Conservation (phyloP, 176 grass and related monocot species). For the Avena eriantha region DNA sequence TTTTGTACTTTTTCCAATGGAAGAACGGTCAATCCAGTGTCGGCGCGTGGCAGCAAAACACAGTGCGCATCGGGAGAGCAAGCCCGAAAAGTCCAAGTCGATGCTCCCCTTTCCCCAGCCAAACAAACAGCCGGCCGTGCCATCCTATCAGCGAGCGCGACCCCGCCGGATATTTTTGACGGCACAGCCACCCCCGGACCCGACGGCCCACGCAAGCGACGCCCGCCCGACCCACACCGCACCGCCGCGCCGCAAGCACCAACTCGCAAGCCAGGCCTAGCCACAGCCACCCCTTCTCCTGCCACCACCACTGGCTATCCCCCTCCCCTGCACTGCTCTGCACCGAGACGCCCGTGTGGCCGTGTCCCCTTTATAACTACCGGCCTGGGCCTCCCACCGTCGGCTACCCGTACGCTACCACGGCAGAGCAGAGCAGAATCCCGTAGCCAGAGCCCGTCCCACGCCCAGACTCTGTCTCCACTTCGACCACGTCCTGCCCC, state of each 20-base stretch:
- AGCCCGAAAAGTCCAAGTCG: not conserved
- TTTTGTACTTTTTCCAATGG: not conserved
- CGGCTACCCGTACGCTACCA: constrained; percentile 11
- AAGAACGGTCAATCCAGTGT: not conserved
- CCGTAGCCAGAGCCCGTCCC: not conserved
- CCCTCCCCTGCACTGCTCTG: not conserved
- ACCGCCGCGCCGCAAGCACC: not conserved
- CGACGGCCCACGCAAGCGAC: not conserved
- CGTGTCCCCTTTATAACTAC: constrained; percentile 26
- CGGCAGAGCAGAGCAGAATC: not conserved
- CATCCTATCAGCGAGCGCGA: not conserved
- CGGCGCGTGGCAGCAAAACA: not conserved
- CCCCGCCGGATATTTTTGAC: constrained; percentile 47
- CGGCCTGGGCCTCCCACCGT: not conserved
- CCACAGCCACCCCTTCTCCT: too few relatives aligned
- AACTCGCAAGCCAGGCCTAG: too few relatives aligned
- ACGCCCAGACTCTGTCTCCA: not conserved
- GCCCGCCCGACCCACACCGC: constrained; percentile 14
- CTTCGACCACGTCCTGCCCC: not conserved
- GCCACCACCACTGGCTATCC: not conserved
- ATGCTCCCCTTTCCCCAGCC: constrained; percentile 20
- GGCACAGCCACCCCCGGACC: not conserved
- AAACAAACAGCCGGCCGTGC: constrained; percentile 18
- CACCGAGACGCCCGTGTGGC: not conserved
- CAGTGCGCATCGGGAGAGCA: not conserved